Evolutionary conservation across 2,329 filamentous ascomycete species (phyloP).

Genomic region (Cercospora citrullina): DNA sequence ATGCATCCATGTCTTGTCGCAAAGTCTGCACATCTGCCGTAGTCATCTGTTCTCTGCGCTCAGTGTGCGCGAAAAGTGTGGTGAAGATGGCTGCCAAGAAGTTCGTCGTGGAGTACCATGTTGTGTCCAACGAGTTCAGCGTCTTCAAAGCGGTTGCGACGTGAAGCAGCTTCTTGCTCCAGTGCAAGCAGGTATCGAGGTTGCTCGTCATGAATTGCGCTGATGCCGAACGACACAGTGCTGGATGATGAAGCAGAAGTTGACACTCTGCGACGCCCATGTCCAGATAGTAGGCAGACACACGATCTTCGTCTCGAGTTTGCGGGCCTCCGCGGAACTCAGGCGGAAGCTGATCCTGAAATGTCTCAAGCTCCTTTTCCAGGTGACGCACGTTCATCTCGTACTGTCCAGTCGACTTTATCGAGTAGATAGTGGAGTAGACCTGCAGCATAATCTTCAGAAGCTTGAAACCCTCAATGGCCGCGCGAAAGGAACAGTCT

Average conservation of each 20-base stretch:
- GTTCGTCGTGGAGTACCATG: slow-evolving; percentile 72
- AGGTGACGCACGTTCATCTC: slow-evolving; percentile 62
- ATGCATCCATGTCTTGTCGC: slow-evolving; percentile 66
- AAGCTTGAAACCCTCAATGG: slow-evolving; percentile 65
- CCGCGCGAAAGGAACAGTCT: slow-evolving; percentile 68
- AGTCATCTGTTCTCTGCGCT: slow-evolving; percentile 62
- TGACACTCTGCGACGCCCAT: slow-evolving; percentile 52
- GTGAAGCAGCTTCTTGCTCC: slow-evolving; percentile 63
- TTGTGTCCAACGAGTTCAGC: slow-evolving; percentile 71
- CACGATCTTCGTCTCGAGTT: slow-evolving; percentile 49
- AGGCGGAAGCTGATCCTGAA: slow-evolving; percentile 64
- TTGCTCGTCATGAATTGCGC: slow-evolving; percentile 61
- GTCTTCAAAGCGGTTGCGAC: slow-evolving; percentile 60
- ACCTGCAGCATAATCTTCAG: slow-evolving; percentile 70
- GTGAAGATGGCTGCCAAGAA: slow-evolving; percentile 74
- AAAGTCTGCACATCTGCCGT: slow-evolving; percentile 61
- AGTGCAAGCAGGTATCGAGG: slow-evolving; percentile 62
- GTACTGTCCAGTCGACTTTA: slow-evolving; percentile 59
- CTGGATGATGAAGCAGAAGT: slow-evolving; percentile 56
- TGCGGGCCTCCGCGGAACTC: slow-evolving; percentile 55
- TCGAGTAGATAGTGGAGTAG: slow-evolving; percentile 73
- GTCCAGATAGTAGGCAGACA: slow-evolving; percentile 52
- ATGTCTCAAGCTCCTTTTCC: slow-evolving; percentile 63
- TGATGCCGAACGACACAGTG: slow-evolving; percentile 52
- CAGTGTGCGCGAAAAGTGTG: slow-evolving; percentile 67